Evolutionary conservation across 208 protist species (phyloP).

Genomic region (Acanthamoeba rhysodes): DNA sequence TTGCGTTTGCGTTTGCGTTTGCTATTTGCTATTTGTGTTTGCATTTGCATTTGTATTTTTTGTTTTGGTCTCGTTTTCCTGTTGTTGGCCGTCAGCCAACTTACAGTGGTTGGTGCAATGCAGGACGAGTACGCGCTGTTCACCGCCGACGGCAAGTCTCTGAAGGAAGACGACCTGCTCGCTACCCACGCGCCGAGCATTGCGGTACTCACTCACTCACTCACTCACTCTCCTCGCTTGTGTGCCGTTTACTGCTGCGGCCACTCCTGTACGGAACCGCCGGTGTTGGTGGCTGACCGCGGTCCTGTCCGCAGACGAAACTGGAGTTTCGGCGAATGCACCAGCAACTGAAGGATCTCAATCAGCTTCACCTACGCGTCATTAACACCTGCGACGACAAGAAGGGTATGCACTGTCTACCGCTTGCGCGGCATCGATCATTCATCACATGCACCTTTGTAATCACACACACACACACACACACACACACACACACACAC

Average conservation of each 20-base stretch:
- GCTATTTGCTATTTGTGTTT: too few relatives aligned
- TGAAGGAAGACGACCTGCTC: not conserved
- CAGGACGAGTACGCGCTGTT: constrained; percentile 38
- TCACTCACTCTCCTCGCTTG: too few relatives aligned
- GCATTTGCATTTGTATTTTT: not conserved
- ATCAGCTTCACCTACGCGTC: not conserved
- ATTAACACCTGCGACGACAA: not conserved
- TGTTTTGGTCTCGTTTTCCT: not conserved
- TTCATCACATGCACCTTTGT: too few relatives aligned
- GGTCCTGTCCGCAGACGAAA: not conserved
- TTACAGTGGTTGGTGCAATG: too few relatives aligned
- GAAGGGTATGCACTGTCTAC: not conserved
- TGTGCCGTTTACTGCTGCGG: too few relatives aligned
- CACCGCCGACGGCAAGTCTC: not conserved
- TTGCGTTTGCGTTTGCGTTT: too few relatives aligned
- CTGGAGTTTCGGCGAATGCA: not conserved
- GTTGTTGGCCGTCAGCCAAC: too few relatives aligned
- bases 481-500: too few relatives aligned
- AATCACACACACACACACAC: too few relatives aligned
- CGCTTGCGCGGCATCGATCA: not conserved
- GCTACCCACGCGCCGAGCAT: not conserved
- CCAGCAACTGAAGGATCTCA: not conserved
- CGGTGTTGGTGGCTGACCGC: not conserved
- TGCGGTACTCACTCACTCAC: not conserved
- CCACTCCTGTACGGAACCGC: too few relatives aligned